A percentile compares a stretch with the other conserved stretches of the same genome.
Conservation (phyloP, 2,329 filamentous ascomycete species). For the Exophiala sideris region DNA sequence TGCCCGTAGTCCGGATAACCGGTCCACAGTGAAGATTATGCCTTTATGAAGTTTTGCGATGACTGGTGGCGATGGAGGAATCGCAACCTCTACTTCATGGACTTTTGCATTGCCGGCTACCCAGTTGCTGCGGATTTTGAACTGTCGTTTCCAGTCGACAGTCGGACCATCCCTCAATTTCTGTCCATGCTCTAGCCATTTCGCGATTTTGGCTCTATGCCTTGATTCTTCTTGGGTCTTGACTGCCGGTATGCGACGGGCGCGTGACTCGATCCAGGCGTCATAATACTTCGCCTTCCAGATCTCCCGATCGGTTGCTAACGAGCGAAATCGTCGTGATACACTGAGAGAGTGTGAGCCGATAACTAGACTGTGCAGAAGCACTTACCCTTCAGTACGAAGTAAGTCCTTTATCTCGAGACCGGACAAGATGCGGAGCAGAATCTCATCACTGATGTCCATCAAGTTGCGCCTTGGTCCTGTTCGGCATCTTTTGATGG, state of each 20-base stretch:
- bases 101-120: conserved; percentile 75
- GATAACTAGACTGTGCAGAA: neutral
- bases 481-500: conserved; percentile 15
- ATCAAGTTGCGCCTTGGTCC: conserved; percentile 52
- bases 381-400: conserved; percentile 56
- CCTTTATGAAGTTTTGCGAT: conserved; percentile 76
- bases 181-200: conserved; percentile 61
- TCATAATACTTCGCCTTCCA: conserved; percentile 90
- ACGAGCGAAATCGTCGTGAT: conserved; percentile 69
- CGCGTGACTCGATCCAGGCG: conserved; percentile 47
- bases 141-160: conserved; percentile 83
- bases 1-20: conserved; percentile 65
- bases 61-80: conserved; percentile 55
- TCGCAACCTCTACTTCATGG: conserved; percentile 67
- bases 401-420: conserved; percentile 69
- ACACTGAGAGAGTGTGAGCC: conserved; percentile 50
- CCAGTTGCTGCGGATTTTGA: conserved; percentile 90
- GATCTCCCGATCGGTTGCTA: conserved; percentile 78
- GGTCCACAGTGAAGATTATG: conserved; percentile 73
- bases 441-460: conserved; percentile 77
- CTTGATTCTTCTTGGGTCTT: conserved; percentile 1
- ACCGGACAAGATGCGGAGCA: conserved; percentile 77
- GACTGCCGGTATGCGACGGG: conserved; percentile 22
- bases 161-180: conserved; percentile 49
- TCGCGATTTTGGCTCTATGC: conserved; percentile 56